phyloP scores from a whole-genome alignment of 352 stramenopile genomes.

The Phytophthora podocarpi region DNA sequence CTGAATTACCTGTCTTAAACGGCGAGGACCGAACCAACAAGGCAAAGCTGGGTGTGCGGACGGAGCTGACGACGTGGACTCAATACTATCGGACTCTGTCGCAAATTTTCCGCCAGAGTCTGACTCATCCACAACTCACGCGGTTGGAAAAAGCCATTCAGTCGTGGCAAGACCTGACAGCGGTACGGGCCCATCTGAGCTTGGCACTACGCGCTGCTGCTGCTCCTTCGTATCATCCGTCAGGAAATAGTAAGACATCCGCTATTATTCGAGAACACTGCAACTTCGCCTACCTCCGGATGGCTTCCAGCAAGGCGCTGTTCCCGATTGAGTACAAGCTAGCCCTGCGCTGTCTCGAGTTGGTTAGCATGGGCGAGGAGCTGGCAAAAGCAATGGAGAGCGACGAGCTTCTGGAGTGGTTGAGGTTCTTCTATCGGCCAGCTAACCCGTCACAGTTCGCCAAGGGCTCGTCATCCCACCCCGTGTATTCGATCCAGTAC shows the following conservation, averaged over 20 bases:
- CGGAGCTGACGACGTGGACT: constrained; percentile 27
- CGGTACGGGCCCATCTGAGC: constrained; percentile 42
- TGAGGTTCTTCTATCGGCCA: constrained; percentile 75
- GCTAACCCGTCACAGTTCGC: constrained; percentile 61
- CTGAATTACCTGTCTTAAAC: constrained; percentile 14
- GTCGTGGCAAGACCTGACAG: constrained; percentile 49
- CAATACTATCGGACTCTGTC: constrained; percentile 35
- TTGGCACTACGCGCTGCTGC: constrained; percentile 47
- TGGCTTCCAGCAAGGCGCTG: constrained; percentile 45
- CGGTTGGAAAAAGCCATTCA: constrained; percentile 42
- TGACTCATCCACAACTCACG: constrained; percentile 23
- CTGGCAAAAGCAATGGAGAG: constrained; percentile 36
- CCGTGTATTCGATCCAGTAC: constrained; percentile 59
- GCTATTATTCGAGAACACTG: constrained; percentile 38
- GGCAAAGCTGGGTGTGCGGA: constrained; percentile 8
- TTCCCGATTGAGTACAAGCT: constrained; percentile 77
- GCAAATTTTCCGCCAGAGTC: constrained; percentile 31
- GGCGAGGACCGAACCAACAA: constrained; percentile 12
- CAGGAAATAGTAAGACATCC: constrained; percentile 10
- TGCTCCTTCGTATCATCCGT: constrained; percentile 19
- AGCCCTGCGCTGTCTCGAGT: constrained; percentile 45
- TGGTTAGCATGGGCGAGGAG: constrained; percentile 39
- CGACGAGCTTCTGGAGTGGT: constrained; percentile 45
- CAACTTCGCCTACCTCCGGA: constrained; percentile 33
- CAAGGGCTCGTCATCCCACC: constrained; percentile 57